A percentile compares a stretch with the other conserved stretches of the same genome.
Conservation (phyloP, 768 basidiomycete genomes). For the Kwoniella sp. region DNA sequence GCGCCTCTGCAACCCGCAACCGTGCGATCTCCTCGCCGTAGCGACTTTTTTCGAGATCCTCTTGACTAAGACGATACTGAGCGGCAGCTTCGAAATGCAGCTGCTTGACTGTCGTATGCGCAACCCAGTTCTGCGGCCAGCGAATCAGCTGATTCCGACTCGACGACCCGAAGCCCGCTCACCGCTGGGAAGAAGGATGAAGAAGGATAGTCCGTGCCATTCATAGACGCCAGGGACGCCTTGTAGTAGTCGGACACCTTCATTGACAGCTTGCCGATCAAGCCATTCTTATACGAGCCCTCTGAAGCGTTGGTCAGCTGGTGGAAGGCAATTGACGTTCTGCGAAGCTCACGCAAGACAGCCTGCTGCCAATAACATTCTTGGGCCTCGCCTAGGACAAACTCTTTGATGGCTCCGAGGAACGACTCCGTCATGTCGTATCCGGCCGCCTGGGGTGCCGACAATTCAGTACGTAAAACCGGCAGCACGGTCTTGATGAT, state of each 20-base stretch:
- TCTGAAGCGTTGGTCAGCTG: neutral
- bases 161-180: constrained; percentile 3
- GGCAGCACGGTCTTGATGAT: constrained; percentile 42
- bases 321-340: too few species aligned
- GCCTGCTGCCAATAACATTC: constrained; percentile 96
- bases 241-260: constrained; percentile 66
- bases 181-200: constrained; percentile 46
- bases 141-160: neutral
- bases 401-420: constrained; percentile 61
- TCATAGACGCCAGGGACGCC: constrained; percentile 51
- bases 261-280: constrained; percentile 76
- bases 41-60: constrained; percentile 68
- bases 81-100: constrained; percentile 85
- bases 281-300: constrained; percentile 72
- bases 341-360: constrained; percentile 62
- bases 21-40: constrained; percentile 85
- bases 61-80: constrained; percentile 79
- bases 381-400: constrained; percentile 91
- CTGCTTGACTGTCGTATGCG: constrained; percentile 75
- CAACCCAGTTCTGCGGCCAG: constrained; percentile 63
- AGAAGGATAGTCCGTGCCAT: constrained; percentile 38
- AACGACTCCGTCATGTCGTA: constrained; percentile 65
- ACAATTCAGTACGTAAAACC: constrained; percentile 32
- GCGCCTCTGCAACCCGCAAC: constrained; percentile 62
- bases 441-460: constrained; percentile 37